These are phyloP conservation scores for Psophocarpus tetragonolobus DNA, from an alignment of 306 rosid species.

Conservation along the genomic window DNA sequence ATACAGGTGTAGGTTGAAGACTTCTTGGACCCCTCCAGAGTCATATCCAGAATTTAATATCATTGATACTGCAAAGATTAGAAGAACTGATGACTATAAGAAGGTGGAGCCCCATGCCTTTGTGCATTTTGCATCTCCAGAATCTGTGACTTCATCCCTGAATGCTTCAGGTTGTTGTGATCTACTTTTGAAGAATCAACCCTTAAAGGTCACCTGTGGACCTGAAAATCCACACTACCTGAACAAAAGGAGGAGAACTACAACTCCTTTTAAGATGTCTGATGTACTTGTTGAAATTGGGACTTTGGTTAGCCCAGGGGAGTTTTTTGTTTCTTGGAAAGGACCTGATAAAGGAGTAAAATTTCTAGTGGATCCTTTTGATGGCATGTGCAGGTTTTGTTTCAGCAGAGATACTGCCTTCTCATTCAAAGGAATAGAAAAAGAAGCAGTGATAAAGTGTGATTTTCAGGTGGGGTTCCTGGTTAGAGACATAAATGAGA, in stretches of 20 bases:
- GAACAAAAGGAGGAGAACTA: constrained; percentile 67
- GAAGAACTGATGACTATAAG: constrained; percentile 39
- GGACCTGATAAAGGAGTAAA: constrained; percentile 65
- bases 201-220: constrained; percentile 63
- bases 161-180: constrained; percentile 54
- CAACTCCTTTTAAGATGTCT: constrained; percentile 56
- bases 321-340: constrained; percentile 67
- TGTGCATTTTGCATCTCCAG: constrained; percentile 67
- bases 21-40: constrained; percentile 83
- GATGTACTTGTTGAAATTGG: constrained; percentile 79
- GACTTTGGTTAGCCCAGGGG: constrained; percentile 50
- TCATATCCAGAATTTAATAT: constrained; percentile 62
- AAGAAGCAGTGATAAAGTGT: constrained; percentile 62
- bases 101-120: constrained; percentile 82
- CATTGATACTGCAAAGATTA: constrained; percentile 18
- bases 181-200: constrained; percentile 42
- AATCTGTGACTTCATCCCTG: constrained; percentile 47
- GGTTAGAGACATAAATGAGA: constrained; percentile 67
- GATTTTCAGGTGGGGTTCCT: constrained; percentile 76
- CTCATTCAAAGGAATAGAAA: constrained; percentile 44
- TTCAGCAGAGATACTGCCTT: constrained; percentile 68
- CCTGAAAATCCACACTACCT: constrained; percentile 58
- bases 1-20: constrained; percentile 73
- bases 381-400: constrained; percentile 67
- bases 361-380: constrained; percentile 85